Base-by-base conservation (phyloP, 768 basidiomycete species). In the Tylopilus felleus region DNA sequence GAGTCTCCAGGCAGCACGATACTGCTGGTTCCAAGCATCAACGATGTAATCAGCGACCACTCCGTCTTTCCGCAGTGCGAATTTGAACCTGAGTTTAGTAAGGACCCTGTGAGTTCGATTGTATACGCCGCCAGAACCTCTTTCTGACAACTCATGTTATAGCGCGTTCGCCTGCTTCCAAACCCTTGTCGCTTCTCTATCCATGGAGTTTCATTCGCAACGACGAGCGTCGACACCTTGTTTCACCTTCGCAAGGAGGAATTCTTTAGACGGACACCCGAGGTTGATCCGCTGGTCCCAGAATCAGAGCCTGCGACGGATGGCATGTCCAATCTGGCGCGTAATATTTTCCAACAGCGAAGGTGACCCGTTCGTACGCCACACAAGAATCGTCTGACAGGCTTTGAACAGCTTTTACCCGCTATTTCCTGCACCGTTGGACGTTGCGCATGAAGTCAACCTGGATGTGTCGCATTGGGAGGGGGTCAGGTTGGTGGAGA, bases 241-340 rank as follows among this genome's bases (percentile, higher is more conserved):
- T 96, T 94, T 73, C 93, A 97, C 65, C 77, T 98, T 1, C 82
- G 85, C 47, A 90, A 86, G 61, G 89, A 96, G 59, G 90, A 96
- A 67, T 82, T 84, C 53, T 73, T 86, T 57, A 86, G 82, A 66
- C 77, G 80, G 25, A 85, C 83, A 2, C 75, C 80, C 49, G 90
- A 88, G 53, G 74, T 81, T 2, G 81, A 83, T 35, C 67, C 86
- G 1, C 61, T 79, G 10, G 57, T 66, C 5, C 63, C 71, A 5
- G 53, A 72, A 4, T 78, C 81, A 49, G 79, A 83, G 27, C 64
- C 74, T 8, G 73, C 75, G 14, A 72, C 69, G n/a, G 95, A 98
- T 64, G 66, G 80, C 0, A 93, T 98, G 87, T 80, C 84, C 4
- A 84, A 84, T 61, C 71, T 88, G 8, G 87, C 88, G 57, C 78